Base-by-base conservation (phyloP, 176 grass and related monocot genomes). In the Oryza nivara region DNA sequence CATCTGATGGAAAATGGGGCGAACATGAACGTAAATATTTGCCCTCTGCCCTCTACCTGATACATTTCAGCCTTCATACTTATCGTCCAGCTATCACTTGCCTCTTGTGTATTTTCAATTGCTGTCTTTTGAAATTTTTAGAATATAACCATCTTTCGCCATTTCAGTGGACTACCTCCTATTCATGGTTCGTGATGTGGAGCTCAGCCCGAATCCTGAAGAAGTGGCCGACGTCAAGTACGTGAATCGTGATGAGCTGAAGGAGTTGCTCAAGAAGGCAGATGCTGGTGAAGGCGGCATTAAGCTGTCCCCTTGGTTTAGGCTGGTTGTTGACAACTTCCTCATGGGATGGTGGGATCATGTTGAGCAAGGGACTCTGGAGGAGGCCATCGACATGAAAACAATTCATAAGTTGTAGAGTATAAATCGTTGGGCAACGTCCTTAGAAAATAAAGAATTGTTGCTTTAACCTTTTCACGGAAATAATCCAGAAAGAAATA, bases 1-100 rank as follows among this genome's bases (percentile, higher is more conserved):
- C 93, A 9, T 96, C 93, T 38, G 96, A 99, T 82, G 93, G 93
- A 23, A 96, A 92, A 86, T 99, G 93, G 96, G 96, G 93, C 17
- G 96, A 99, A 66, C 93, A 99, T 34, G 96, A 99, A 65, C 3
- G 91, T 99, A 92, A 43, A 40, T 75, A 71, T 67, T 80, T 60
- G 14, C 22, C 15, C 30, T 69, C 20, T 51, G 6, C 60, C 5
- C 60, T 75, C 35, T 65, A 67, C 73, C 32, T 56, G 0, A 44
- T 36, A 6, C 48, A 54, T 67, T 67, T 70, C 49, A 72, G 72
- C 23, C 76, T 72, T 13, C 72, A 30, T 73, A 25, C 32, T 43
- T 36, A 34, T 23, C 12, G 12, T 64, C 44, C n/a, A 25, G 5
- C 56, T 45, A 9, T 28, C 48, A 58, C 4, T n/a, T 20, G 11